A percentile compares a stretch with the other conserved stretches of the same genome.
Evolutionary conservation across 805 yeast species (phyloP).

Genomic region (Nakazawaea peltata): DNA sequence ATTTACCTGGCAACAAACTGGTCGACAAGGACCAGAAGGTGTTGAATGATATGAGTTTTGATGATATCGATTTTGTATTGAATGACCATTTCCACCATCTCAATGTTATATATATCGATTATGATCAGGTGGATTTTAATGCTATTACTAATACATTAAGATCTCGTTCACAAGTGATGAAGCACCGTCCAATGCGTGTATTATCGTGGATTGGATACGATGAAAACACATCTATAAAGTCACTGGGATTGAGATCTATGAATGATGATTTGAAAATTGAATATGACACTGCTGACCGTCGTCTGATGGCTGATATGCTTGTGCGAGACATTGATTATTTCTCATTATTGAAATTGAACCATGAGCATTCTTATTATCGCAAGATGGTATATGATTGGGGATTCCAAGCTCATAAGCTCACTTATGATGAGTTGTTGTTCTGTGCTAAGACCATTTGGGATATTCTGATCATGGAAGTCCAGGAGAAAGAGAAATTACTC

Average conservation of each 20-base stretch:
- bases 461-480: constrained; percentile 44
- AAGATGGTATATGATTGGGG: constrained; percentile 53
- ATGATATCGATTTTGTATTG: background rate
- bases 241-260: constrained; percentile 26
- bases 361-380: constrained; percentile 16
- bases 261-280: constrained; percentile 17
- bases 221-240: constrained; percentile 11
- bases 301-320: constrained; percentile 15
- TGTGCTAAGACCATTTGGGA: too few species aligned
- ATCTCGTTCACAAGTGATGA: too few species aligned
- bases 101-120: background rate
- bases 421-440: constrained; percentile 57
- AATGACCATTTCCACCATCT: constrained; percentile 7
- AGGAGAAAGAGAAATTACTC: constrained; percentile 24
- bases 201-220: constrained; percentile 34
- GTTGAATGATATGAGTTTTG: background rate
- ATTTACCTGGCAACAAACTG: background rate
- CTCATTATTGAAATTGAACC: constrained; percentile 16
- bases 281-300: constrained; percentile 7
- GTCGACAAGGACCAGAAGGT: background rate
- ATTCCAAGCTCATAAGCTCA: constrained; percentile 60
- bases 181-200: constrained; percentile 26
- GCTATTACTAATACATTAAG: background rate
- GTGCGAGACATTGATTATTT: constrained; percentile 22
- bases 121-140: too few species aligned